Percentiles rank a stretch among this genome's conserved stretches.
Conservation (phyloP, 2,329 filamentous ascomycete genomes). For the Colletotrichum simmondsii region DNA sequence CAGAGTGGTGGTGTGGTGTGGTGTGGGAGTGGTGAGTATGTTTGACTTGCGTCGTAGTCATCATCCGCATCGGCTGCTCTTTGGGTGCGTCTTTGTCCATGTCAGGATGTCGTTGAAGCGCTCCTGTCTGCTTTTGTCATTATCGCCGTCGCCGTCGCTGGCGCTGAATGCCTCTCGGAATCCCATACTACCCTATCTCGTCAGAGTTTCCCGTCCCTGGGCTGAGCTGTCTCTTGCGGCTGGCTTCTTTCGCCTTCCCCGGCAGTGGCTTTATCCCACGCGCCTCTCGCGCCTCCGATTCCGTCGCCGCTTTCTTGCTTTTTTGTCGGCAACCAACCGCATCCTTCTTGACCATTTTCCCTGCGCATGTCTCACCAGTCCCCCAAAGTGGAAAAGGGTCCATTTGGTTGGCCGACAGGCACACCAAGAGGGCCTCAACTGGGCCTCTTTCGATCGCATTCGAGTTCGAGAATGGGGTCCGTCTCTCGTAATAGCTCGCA, state of each 20-base stretch:
- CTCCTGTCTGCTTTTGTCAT: neutral
- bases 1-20: neutral
- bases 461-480: slow-evolving; percentile 25
- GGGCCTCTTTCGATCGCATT: slow-evolving; percentile 31
- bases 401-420: slow-evolving; percentile 18
- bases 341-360: slow-evolving; percentile 12
- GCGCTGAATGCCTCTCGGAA: neutral
- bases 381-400: slow-evolving; percentile 14
- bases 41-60: neutral
- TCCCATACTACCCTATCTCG: neutral
- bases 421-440: neutral
- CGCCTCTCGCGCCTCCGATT: slow-evolving; percentile 31
- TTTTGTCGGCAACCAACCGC: slow-evolving; percentile 27
- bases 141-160: neutral
- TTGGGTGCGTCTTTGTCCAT: neutral
- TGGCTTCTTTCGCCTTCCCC: slow-evolving; percentile 14
- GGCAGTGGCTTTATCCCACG: slow-evolving; percentile 29
- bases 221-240: neutral
- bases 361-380: slow-evolving; percentile 30
- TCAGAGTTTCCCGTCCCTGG: neutral
- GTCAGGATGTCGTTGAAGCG: neutral
- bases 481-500: slow-evolving; percentile 9
- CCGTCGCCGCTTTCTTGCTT: slow-evolving; percentile 29
- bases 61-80: neutral
- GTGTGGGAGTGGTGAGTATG: neutral